Base-by-base conservation (phyloP, 2,329 filamentous ascomycete genomes). In the Epichloe elymi region DNA sequence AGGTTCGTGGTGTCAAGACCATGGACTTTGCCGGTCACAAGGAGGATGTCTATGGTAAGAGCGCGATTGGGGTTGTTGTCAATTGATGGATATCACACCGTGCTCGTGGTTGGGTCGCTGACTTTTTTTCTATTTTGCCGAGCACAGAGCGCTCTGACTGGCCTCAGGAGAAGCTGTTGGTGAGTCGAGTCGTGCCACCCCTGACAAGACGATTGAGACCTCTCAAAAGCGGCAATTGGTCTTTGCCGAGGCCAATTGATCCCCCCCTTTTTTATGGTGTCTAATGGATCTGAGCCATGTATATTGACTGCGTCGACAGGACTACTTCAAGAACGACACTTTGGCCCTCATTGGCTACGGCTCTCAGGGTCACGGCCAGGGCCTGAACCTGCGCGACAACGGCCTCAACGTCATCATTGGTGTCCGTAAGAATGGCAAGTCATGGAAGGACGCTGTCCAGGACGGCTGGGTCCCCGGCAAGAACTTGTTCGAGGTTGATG, bases 251-350 rank as follows among this genome's bases (percentile, higher is more conserved):
- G 20, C n/a, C 36, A 51, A 46, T 33, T 45, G 49, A n/a, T 0
- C 3, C 8, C 26, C 8, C 26, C 8, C 7, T 10, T 30, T 10
- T 30, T 10, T 10, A 30, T 10, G 26, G 26, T 10, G 26, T 10
- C 26, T 4, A 30, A 30, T 30, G 26, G 26, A 30, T 0, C 8
- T 11, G 26, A 11, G 8, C 26, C 20, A 11, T 30, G 12, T 20
- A 23, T 47, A 35, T 44, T 51, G 39, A 51, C 49, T 26, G 14
- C 33, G 42, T 48, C 20, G 47, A 35, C 61, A 95, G 87, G 88
- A 97, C 59, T 98, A 91, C 85, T 98, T 98, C 87, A 97, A 97
- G 83, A 82, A 98, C 76, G 93, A 98, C 74, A 97, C 91, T 61
- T 88, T 98, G 64, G 93, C 93, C 67, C 86, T 98, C 67, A 98